phyloP scores from a whole-genome alignment of 257 asterid species.

The Nicotiana paniculata region DNA sequence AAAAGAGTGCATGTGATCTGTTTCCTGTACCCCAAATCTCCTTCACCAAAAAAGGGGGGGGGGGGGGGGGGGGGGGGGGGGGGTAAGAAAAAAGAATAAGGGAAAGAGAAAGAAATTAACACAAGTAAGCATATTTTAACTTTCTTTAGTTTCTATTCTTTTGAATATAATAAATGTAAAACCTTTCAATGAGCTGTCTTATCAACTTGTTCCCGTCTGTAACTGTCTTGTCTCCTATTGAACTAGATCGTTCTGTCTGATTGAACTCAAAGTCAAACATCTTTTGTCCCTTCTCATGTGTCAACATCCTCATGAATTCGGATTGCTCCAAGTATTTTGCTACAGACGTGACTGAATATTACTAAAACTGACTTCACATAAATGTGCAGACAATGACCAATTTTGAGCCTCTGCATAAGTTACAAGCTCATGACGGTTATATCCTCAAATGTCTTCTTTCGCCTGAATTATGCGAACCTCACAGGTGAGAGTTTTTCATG shows the following conservation, averaged over 20 bases:
- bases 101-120: neutral
- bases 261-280: neutral
- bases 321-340: neutral
- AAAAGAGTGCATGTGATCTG: neutral
- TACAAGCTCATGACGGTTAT: conserved; percentile 88
- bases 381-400: conserved; percentile 84
- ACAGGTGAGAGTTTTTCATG: conserved; percentile 39
- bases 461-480: conserved; percentile 88
- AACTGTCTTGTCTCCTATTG: neutral
- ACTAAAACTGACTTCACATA: conserved; percentile 5
- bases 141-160: neutral
- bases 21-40: neutral
- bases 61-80: neutral
- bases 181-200: neutral
- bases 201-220: neutral
- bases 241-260: neutral
- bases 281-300: neutral
- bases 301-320: neutral
- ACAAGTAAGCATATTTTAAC: neutral
- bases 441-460: conserved; percentile 94
- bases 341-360: neutral
- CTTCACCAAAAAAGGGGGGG: neutral
- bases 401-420: conserved; percentile 96
- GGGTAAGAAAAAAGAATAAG: neutral
- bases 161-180: neutral